phyloP scores from a whole-genome alignment of 441 rosid species.

The Arabidopsis hybrid region DNA sequence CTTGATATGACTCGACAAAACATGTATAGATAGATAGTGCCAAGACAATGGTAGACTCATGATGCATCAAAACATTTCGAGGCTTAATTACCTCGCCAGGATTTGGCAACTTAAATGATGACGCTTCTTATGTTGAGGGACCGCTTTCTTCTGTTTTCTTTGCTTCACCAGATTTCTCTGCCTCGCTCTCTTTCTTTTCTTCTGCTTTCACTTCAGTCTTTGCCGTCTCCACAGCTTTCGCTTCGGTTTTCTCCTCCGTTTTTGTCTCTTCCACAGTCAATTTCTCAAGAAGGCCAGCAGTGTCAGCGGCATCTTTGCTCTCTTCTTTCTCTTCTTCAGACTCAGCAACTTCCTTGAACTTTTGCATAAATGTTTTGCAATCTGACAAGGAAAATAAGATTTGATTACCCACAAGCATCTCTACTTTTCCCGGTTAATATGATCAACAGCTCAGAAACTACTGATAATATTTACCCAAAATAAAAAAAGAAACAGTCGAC shows the following conservation, averaged over 20 bases:
- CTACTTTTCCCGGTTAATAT: not conserved
- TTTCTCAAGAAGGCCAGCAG: conserved; percentile 82
- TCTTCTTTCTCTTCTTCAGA: conserved; percentile 67
- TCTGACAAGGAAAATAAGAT: conserved; percentile 50
- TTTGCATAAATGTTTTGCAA: conserved; percentile 84
- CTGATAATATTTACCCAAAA: not conserved
- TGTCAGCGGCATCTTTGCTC: conserved; percentile 71
- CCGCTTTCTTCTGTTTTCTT: conserved; percentile 60
- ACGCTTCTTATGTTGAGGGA: conserved; percentile 52
- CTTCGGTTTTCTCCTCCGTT: conserved; percentile 61
- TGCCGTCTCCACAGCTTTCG: conserved; percentile 52
- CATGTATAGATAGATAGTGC: conserved; percentile 37
- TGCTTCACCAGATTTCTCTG: conserved; percentile 42
- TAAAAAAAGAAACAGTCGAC: not conserved
- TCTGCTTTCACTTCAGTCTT: conserved; percentile 47
- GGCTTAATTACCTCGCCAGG: conserved; percentile 37
- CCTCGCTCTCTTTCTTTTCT: conserved; percentile 39
- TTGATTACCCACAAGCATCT: not conserved
- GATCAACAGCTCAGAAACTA: conserved; percentile 1
- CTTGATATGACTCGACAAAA: conserved; percentile 38
- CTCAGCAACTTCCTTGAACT: conserved; percentile 70
- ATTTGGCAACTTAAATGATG: not conserved
- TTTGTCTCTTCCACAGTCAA: conserved; percentile 74
- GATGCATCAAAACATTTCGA: conserved; percentile 34
- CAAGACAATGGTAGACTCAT: conserved; percentile 33